Evolutionary conservation across 2,329 filamentous ascomycete species (phyloP).

Genomic region (Basipetospora chlamydospora): DNA sequence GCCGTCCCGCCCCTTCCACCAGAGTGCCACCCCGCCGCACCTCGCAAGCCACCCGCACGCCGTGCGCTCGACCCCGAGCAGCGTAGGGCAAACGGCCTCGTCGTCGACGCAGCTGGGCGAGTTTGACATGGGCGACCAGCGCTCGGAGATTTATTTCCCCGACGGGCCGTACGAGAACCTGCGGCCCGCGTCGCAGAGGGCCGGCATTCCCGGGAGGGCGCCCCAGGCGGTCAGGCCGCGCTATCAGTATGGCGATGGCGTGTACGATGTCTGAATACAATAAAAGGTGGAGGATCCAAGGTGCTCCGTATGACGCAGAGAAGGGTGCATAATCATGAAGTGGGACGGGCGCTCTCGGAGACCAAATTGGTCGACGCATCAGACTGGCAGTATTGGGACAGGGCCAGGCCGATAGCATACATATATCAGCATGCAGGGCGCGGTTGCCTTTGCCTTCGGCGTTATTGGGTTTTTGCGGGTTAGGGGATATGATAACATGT

Average conservation of each 20-base stretch:
- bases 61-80: background rate
- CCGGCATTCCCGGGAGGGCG: background rate
- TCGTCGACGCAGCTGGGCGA: background rate
- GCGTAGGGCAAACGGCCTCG: background rate
- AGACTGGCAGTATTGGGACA: too few species aligned
- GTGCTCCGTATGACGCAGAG: background rate
- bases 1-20: background rate
- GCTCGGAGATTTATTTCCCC: too few species aligned
- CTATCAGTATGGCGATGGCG: slow-evolving; percentile 2
- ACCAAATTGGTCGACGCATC: too few species aligned
- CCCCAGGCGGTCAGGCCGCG: background rate
- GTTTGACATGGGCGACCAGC: too few species aligned
- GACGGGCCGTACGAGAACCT: slow-evolving; percentile 3
- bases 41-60: background rate
- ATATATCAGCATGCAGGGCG: too few species aligned
- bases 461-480: too few species aligned
- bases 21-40: background rate
- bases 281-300: background rate
- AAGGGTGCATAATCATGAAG: too few species aligned
- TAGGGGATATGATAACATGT: too few species aligned
- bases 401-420: too few species aligned
- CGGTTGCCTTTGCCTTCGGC: too few species aligned
- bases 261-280: background rate
- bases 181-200: background rate
- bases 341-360: too few species aligned